Evolutionary conservation across 2,329 filamentous ascomycete genomes (phyloP).

Genomic region (Rutstroemia sp.): DNA sequence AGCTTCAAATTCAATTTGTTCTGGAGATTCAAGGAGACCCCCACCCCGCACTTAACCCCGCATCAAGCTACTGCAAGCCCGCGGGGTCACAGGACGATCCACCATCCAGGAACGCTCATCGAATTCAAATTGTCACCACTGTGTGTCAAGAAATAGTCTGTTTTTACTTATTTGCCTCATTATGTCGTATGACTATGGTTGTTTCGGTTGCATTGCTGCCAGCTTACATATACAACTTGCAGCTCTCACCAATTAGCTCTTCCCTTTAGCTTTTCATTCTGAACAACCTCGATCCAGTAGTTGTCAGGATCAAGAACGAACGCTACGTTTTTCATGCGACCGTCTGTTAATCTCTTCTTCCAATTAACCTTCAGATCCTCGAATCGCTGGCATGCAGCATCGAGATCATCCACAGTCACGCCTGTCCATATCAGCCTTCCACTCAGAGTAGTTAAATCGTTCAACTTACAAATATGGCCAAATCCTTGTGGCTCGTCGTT

Average conservation of each 20-base stretch:
- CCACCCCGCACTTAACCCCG: slow-evolving; percentile 1
- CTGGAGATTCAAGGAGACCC: not conserved
- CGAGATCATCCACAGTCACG: slow-evolving; percentile 79
- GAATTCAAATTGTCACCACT: not conserved
- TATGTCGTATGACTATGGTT: not conserved
- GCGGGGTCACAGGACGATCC: not conserved
- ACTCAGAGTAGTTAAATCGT: not conserved
- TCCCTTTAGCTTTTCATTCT: slow-evolving; percentile 62
- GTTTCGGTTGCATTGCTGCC: not conserved
- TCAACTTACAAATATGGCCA: slow-evolving; percentile 73
- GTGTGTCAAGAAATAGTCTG: not conserved
- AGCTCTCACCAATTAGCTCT: slow-evolving; percentile 21
- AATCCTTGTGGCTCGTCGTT: slow-evolving; percentile 91
- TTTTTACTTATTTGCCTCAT: not conserved
- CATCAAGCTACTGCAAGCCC: slow-evolving; percentile 3
- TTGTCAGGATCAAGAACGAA: slow-evolving; percentile 84
- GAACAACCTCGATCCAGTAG: slow-evolving; percentile 73
- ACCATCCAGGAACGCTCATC: not conserved
- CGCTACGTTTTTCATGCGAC: slow-evolving; percentile 86
- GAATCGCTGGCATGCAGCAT: slow-evolving; percentile 78
- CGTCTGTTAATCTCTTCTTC: slow-evolving; percentile 94
- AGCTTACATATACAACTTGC: not conserved
- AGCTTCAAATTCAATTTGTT: not conserved
- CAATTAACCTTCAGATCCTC: slow-evolving; percentile 76
- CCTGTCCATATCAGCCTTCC: slow-evolving; percentile 36